A percentile compares a stretch with the other conserved stretches of the same genome.
Conservation (phyloP, 2,329 filamentous ascomycete species). For the Fusarium xyrophilum region DNA sequence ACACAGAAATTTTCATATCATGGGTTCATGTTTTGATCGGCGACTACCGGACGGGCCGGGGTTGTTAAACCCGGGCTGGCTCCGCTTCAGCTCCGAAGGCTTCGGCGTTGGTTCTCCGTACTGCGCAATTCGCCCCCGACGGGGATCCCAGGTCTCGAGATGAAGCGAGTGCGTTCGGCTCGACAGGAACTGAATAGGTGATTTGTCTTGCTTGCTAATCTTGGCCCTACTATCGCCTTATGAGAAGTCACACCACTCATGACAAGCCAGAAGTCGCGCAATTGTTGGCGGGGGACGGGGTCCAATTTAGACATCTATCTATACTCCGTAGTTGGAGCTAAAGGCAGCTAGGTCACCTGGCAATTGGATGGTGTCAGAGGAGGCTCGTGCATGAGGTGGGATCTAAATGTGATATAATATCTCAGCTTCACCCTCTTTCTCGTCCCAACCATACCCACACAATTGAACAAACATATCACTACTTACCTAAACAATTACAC, state of each 20-base stretch:
- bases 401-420: conserved; percentile 41
- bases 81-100: conserved; percentile 34
- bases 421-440: conserved; percentile 13
- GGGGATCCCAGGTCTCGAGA: conserved; percentile 1
- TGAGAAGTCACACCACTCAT: conserved; percentile 34
- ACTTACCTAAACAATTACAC: neutral
- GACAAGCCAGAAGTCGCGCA: conserved; percentile 30
- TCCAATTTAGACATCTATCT: neutral
- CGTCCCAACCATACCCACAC: neutral
- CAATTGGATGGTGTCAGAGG: conserved; percentile 27
- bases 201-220: neutral
- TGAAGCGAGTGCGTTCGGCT: neutral
- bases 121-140: neutral
- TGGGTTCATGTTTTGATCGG: conserved; percentile 9
- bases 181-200: neutral
- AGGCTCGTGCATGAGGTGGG: conserved; percentile 15
- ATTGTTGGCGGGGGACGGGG: conserved; percentile 17
- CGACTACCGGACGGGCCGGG: conserved; percentile 28
- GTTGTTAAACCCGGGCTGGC: conserved; percentile 9
- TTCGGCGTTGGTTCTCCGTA: conserved; percentile 30
- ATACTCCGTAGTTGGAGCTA: neutral
- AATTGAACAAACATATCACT: neutral
- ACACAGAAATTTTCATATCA: neutral
- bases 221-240: neutral
- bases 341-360: conserved; percentile 20